Base-by-base conservation (phyloP, 768 basidiomycete species). In the Lactifluus echinatus region DNA sequence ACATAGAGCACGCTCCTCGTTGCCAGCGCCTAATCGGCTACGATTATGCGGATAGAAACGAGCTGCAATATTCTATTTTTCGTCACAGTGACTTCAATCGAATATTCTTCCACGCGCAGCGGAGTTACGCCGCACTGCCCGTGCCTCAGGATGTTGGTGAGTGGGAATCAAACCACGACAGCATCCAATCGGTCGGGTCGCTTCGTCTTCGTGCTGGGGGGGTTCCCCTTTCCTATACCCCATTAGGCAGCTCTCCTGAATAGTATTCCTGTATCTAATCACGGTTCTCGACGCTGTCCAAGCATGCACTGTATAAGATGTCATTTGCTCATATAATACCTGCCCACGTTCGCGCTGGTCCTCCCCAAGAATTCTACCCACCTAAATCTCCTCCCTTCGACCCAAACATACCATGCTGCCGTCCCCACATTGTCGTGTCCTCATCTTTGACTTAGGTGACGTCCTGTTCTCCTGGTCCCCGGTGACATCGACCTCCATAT, bases 381-480 rank as follows among this genome's bases (percentile, higher is more conserved):
- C 49, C 29, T 19, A n/a, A n/a, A n/a, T n/a, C n/a, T n/a, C n/a
- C n/a, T n/a, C n/a, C n/a, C n/a, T n/a, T n/a, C n/a, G n/a, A 4
- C 43, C 17, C 37, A 43, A 12, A 1, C 12, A 3, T 6, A 29
- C 8, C 40, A 63, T 60, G 61, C 42, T 54, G 21, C 39, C 49
- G 3, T 37, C 53, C 1, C 55, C 59, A 15, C 50, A 51, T 21
- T 63, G 59, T 40, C 50, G 61, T 23, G 66, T 74, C 8, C 67
- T 79, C 61, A n/a, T n/a, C n/a, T n/a, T n/a, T n/a, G n/a, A n/a
- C n/a, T n/a, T n/a, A n/a, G n/a, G n/a, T n/a, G n/a, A n/a, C n/a
- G n/a, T n/a, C n/a, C n/a, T n/a, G n/a, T n/a, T n/a, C n/a, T n/a
- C n/a, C n/a, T n/a, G n/a, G n/a, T n/a, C n/a, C n/a, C n/a, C n/a